Evolutionary conservation across 768 basidiomycete genomes (phyloP).

Genomic region (Mycena floridula): DNA sequence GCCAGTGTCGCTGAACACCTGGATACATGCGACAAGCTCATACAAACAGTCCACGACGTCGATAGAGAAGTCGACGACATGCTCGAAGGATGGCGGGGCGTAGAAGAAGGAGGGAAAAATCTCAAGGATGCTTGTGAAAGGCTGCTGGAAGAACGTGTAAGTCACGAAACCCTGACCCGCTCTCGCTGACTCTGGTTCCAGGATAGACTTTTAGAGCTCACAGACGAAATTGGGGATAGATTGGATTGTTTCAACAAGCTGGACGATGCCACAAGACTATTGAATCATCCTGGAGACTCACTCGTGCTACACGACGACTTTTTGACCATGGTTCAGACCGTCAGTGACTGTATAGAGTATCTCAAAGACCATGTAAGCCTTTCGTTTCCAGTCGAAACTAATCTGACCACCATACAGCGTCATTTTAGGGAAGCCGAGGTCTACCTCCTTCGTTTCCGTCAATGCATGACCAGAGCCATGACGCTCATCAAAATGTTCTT

Average conservation of each 20-base stretch:
- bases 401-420: constrained; percentile 41
- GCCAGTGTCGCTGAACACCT: constrained; percentile 71
- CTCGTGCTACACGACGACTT: constrained; percentile 90
- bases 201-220: constrained; percentile 73
- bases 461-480: constrained; percentile 98
- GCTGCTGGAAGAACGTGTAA: constrained; percentile 81
- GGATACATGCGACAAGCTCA: constrained; percentile 67
- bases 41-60: constrained; percentile 67
- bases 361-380: constrained; percentile 74
- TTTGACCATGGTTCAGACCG: constrained; percentile 91
- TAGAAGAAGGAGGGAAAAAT: constrained; percentile 90
- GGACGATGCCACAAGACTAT: constrained; percentile 86
- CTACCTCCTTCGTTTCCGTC: constrained; percentile 94
- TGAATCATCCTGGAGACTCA: constrained; percentile 90
- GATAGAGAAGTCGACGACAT: constrained; percentile 73
- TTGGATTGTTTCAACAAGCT: constrained; percentile 94
- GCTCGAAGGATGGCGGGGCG: constrained; percentile 78
- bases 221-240: constrained; percentile 75
- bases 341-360: constrained; percentile 92
- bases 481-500: constrained; percentile 98
- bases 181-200: constrained; percentile 19
- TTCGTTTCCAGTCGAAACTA: not conserved
- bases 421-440: constrained; percentile 91
- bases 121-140: constrained; percentile 89
- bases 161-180: constrained; percentile 18